Percentiles rank a stretch among this genome's conserved stretches.
These are phyloP conservation scores for Nemania serpens DNA, from an alignment of 2,329 filamentous ascomycete genomes.

Conservation along the genomic window DNA sequence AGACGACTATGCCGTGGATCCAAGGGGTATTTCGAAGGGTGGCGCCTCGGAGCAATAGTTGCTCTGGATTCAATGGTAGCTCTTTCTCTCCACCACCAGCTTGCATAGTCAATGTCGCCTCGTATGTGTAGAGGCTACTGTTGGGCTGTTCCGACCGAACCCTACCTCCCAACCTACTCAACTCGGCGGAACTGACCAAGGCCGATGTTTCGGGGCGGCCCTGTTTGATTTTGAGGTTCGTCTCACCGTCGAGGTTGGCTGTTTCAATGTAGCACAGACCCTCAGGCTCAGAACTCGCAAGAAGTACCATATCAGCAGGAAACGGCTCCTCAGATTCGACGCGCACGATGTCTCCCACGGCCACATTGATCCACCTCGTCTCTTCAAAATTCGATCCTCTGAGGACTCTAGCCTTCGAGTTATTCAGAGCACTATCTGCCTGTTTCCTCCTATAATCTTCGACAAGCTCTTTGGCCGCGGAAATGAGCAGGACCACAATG, in stretches of 20 bases:
- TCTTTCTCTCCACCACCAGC: conserved; percentile 92
- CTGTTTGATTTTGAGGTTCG: conserved; percentile 98
- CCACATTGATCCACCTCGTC: conserved; percentile 90
- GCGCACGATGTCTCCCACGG: conserved; percentile 88
- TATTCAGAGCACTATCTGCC: conserved; percentile 86
- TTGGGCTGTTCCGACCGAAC: conserved; percentile 96
- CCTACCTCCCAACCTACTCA: conserved; percentile 83
- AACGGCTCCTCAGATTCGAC: conserved; percentile 96
- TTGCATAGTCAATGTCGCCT: conserved; percentile 91
- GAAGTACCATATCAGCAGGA: conserved; percentile 86
- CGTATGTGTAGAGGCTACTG: conserved; percentile 97
- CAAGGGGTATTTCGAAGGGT: conserved; percentile 95
- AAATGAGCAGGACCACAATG: conserved; percentile 87
- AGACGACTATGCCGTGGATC: conserved; percentile 95
- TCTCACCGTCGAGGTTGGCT: conserved; percentile 95
- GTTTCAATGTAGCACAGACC: conserved; percentile 99
- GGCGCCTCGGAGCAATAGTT: conserved; percentile 88
- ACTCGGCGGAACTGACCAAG: conserved; percentile 82
- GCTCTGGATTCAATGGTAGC: conserved; percentile 85
- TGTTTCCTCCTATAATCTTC: conserved; percentile 91
- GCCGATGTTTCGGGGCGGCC: conserved; percentile 88
- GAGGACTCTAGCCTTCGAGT: conserved; percentile 81
- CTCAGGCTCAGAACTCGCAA: conserved; percentile 95
- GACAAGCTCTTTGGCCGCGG: conserved; percentile 89
- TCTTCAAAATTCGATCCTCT: conserved; percentile 84